Evolutionary conservation across 441 rosid genomes (phyloP).

Genomic region (Aquilaria agallochum): DNA sequence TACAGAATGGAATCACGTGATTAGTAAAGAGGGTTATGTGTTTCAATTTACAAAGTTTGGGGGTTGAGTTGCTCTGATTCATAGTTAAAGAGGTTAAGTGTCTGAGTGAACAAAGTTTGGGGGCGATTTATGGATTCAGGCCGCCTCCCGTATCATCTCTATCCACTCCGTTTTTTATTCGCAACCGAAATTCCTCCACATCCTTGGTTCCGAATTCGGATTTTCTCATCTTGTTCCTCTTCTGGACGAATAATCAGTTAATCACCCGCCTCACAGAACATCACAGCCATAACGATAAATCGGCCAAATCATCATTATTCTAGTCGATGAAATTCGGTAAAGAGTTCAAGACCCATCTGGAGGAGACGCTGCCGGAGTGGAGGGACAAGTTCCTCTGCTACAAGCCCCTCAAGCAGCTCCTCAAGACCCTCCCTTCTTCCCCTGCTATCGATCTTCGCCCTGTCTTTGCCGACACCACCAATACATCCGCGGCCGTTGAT

Average conservation of each 20-base stretch:
- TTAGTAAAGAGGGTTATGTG: no score
- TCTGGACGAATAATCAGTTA: neutral
- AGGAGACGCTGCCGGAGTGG: constrained; percentile 94
- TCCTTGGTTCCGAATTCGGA: constrained; percentile 15
- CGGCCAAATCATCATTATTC: neutral
- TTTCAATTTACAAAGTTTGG: no score
- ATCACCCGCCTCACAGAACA: neutral
- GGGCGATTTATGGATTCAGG: no score
- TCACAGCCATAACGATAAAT: neutral
- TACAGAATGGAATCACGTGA: no score
- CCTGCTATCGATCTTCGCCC: constrained; percentile 17
- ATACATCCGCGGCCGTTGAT: constrained; percentile 11
- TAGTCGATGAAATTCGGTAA: constrained; percentile 83
- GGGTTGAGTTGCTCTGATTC: no score
- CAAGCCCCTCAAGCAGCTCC: constrained; percentile 86
- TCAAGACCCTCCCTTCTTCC: constrained; percentile 54
- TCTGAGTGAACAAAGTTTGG: no score
- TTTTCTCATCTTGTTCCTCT: constrained; percentile 1
- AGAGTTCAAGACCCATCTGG: constrained; percentile 83
- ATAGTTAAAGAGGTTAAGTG: no score
- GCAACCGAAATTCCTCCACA: constrained; percentile 12
- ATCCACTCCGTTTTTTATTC: no score
- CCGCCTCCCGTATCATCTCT: no score
- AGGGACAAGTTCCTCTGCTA: constrained; percentile 94
- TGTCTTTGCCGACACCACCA: constrained; percentile 23